These are phyloP conservation scores for Tricholomella constricta DNA, from an alignment of 768 basidiomycete species.

Conservation along the genomic window DNA sequence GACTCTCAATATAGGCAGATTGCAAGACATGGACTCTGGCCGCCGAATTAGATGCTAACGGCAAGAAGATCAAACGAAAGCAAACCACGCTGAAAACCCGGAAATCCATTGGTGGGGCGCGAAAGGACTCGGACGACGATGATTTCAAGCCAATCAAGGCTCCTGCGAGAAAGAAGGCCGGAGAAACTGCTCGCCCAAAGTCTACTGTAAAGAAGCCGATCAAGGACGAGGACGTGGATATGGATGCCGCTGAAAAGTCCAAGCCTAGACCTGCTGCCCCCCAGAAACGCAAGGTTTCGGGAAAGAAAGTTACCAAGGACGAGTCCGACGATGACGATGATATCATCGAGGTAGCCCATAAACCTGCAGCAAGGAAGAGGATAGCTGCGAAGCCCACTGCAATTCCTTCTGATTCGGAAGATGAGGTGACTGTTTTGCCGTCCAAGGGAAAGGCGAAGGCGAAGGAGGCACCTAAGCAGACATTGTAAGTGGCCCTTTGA, in stretches of 20 bases:
- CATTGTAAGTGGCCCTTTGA: background rate
- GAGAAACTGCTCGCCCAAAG: slow-evolving; percentile 28
- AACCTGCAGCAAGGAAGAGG: slow-evolving; percentile 19
- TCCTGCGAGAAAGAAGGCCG: slow-evolving; percentile 41
- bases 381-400: slow-evolving; percentile 16
- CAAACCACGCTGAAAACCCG: slow-evolving; percentile 48
- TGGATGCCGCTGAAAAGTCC: slow-evolving; percentile 19
- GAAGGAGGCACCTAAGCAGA: slow-evolving; percentile 11
- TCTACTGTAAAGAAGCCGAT: slow-evolving; percentile 25
- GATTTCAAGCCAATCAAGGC: slow-evolving; percentile 53
- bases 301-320: slow-evolving; percentile 21
- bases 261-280: slow-evolving; percentile 12
- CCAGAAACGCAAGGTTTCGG: slow-evolving; percentile 23
- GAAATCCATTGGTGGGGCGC: slow-evolving; percentile 44
- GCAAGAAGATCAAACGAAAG: slow-evolving; percentile 50
- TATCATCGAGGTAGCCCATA: slow-evolving; percentile 9
- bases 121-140: slow-evolving; percentile 39
- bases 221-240: slow-evolving; percentile 28
- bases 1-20: slow-evolving; percentile 31
- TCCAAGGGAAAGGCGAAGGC: slow-evolving; percentile 17
- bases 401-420: slow-evolving; percentile 32
- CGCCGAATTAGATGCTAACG: slow-evolving; percentile 41
- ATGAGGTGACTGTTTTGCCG: slow-evolving; percentile 23
- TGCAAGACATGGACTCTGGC: slow-evolving; percentile 52
- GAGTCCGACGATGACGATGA: slow-evolving; percentile 22